Base-by-base conservation (phyloP, 2,329 filamentous ascomycete genomes). In the Hypomyces rosellus region DNA sequence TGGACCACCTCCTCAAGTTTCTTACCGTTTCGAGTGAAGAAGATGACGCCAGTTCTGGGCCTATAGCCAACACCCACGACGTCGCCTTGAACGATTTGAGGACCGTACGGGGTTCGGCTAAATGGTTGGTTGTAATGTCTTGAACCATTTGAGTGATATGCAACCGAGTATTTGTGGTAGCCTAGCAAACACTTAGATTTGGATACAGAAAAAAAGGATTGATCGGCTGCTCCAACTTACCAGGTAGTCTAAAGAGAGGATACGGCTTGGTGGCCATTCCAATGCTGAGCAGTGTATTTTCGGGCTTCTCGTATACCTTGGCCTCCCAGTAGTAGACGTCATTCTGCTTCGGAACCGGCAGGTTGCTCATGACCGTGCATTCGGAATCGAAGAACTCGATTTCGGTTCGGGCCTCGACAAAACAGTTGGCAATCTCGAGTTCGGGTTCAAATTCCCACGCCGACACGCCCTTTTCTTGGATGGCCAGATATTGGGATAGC, bases 371-470 rank as follows among this genome's bases (percentile, higher is more conserved):
- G 55, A 97, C 93, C 60, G 91, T 95, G 73, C 92, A 97, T 67
- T 95, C 93, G 2, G 90, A 93, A 69, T 99, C 93, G 65, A 95
- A 99, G 72, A 99, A 99, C 67, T 99, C 93, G 56, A 99, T 96
- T 69, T 99, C 93, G 11, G 93, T 99, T 57, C 93, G 83, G 38
- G 75, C 92, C 70, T 99, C 92, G 56, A 99, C 93, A 65, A 99
- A 99, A 69, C 93, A 99, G 70, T 97, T 97, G 59, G 93, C 93
- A 59, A 97, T 96, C 70, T 99, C 93, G 34, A 97, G 74, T 69
- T 99, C 93, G n/a, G 93, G 93, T 68, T 97, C 93, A 63, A 99
- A 99, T 68, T 99, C 93, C 93, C 93, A 99, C 6, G 93, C 93
- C 5, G 93, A 96, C n/a, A 99, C 92, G 46, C 93, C 93, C 69